Evolutionary conservation across 2,329 filamentous ascomycete species (phyloP), one percentile per base, ranked within the genome.

Genomic region (Colletotrichum musae): DNA sequence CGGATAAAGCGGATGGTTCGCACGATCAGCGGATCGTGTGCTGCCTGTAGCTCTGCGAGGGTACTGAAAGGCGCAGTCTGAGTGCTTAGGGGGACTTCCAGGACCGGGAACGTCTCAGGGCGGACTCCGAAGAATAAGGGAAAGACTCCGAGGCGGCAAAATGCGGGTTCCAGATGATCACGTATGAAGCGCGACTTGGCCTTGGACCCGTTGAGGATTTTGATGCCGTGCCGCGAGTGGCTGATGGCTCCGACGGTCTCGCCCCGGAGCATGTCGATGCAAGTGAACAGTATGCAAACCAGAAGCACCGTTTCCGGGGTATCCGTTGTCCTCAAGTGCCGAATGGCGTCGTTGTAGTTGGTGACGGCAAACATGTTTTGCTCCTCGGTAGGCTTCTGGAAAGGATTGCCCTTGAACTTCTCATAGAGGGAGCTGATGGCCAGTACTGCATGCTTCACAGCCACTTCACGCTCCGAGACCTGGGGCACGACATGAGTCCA

Each of bases 281-380:
- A 84, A 43, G 82, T 76, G 65, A 85, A 84, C 16, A 85, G 72
- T 2, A 83, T 68, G 64, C 82, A 84, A 0, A 81, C 77, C 0
- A 83, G 66, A 3, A 84, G 71, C 3, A 84, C 78, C 0, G 78
- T 72, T 39, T 81, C 78, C 16, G 80, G 74, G 26, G 78, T 51
- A 73, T 62, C 52, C 2, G 75, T 74, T 1, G 74, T 68, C 10
- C 78, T 74, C 0, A 83, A 72, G 16, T 77, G 71, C 39, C 75
- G 73, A 26, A 84, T 81, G 1, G 83, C 82, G 0, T 76, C 72
- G 65, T 83, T 84, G 68, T 85, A 85, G 62, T 84, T 81, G 7
- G 64, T 64, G 0, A 84, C 72, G 9, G 79, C 79, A 39, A 82
- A 78, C 5, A 73, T 73, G 7, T 80, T 76, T 24, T 72, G 70